Evolutionary conservation across 805 yeast species (phyloP).

Genomic region (Torulaspora franciscae): DNA sequence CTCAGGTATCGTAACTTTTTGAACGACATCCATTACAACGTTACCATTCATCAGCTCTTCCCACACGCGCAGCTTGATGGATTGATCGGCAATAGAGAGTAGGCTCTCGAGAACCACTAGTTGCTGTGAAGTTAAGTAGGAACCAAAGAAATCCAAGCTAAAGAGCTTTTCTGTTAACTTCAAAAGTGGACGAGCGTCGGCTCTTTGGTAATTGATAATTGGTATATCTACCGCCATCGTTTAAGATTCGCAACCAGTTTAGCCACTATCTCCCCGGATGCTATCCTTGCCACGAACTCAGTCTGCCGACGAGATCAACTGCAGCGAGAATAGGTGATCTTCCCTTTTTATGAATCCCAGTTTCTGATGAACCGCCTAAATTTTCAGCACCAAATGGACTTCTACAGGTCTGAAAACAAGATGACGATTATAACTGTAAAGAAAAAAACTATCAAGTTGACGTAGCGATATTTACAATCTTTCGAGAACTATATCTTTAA

Average conservation of each 20-base stretch:
- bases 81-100: conserved; percentile 34
- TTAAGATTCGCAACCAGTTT: not conserved
- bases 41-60: conserved; percentile 40
- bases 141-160: conserved; percentile 40
- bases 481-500: no score
- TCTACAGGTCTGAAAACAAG: not conserved
- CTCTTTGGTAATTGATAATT: conserved; percentile 29
- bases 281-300: not conserved
- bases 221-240: conserved; percentile 18
- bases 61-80: conserved; percentile 39
- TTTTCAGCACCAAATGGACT: not conserved
- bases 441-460: not conserved
- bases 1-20: not conserved
- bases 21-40: conserved; percentile 26
- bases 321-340: not conserved
- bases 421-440: not conserved
- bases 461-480: no score
- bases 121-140: conserved; percentile 53
- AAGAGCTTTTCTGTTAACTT: conserved; percentile 37
- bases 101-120: conserved; percentile 46
- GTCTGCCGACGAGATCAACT: not conserved
- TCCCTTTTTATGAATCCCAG: not conserved
- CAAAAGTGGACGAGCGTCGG: conserved; percentile 33
- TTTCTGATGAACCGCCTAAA: not conserved
- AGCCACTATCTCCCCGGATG: not conserved